phyloP scores from a whole-genome alignment of 805 yeast genomes.

The Saccharomycopsis synnaedendra region DNA sequence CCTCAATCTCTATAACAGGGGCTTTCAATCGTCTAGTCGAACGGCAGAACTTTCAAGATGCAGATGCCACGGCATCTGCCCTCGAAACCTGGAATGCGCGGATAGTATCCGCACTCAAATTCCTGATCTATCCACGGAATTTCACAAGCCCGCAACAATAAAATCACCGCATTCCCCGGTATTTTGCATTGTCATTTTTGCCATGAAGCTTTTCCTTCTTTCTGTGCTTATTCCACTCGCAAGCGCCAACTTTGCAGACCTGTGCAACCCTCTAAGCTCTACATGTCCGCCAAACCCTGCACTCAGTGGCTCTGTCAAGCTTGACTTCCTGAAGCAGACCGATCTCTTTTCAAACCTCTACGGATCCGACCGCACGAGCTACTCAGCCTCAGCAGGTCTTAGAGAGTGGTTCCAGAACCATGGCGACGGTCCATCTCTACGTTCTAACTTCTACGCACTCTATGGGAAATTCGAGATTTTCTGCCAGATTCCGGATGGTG shows the following conservation, averaged over 20 bases:
- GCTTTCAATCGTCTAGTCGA: too few relatives aligned
- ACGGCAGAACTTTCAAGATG: too few relatives aligned
- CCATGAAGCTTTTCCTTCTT: not conserved
- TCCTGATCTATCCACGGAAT: too few relatives aligned
- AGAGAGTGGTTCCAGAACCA: conserved; percentile 45
- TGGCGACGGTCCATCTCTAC: conserved; percentile 68
- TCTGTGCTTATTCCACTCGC: not conserved
- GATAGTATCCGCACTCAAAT: too few relatives aligned
- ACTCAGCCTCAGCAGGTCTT: conserved; percentile 43
- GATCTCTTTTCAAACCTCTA: not conserved
- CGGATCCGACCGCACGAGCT: not conserved
- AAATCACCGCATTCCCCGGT: too few relatives aligned
- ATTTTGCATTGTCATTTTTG: too few relatives aligned
- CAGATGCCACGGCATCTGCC: too few relatives aligned
- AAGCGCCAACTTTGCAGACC: conserved; percentile 5
- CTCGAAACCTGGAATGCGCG: too few relatives aligned
- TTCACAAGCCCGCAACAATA: too few relatives aligned
- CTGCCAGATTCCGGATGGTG: conserved; percentile 65
- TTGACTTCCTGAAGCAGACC: conserved; percentile 6
- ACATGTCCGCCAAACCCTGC: conserved; percentile 21
- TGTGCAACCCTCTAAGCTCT: conserved; percentile 25
- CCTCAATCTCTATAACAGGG: too few relatives aligned
- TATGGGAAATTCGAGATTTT: conserved; percentile 73
- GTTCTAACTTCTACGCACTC: conserved; percentile 76
- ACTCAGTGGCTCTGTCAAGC: conserved; percentile 9